phyloP scores from a whole-genome alignment of 2,329 filamentous ascomycete species.

The Thelonectria discophora region DNA sequence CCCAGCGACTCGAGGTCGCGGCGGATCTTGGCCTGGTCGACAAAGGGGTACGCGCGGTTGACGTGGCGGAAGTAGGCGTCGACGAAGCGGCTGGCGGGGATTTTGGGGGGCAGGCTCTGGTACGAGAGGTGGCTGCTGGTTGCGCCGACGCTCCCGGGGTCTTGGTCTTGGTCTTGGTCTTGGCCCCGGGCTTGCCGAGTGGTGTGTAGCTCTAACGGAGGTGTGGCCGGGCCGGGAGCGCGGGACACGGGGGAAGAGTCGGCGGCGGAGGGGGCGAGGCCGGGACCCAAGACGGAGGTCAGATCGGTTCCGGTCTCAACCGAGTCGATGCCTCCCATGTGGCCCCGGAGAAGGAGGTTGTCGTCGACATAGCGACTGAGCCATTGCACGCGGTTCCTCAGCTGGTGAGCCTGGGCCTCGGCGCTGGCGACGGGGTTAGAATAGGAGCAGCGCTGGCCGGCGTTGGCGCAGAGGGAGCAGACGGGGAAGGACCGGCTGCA shows the following conservation, averaged over 20 bases:
- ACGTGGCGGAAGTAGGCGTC: slow-evolving; percentile 58
- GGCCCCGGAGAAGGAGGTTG: slow-evolving; percentile 37
- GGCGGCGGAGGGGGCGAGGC: slow-evolving; percentile 10
- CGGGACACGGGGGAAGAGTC: slow-evolving; percentile 28
- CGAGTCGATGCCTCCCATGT: slow-evolving; percentile 42
- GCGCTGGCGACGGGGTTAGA: slow-evolving; percentile 46
- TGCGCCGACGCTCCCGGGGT: slow-evolving; percentile 34
- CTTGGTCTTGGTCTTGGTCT: slow-evolving; percentile 31
- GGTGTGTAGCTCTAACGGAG: slow-evolving; percentile 24
- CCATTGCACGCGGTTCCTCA: slow-evolving; percentile 54
- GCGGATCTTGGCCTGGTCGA: slow-evolving; percentile 49
- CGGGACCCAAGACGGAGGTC: slow-evolving; percentile 14
- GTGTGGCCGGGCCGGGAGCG: slow-evolving; percentile 26
- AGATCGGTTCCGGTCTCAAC: slow-evolving; percentile 51
- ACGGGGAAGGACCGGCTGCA: slow-evolving; percentile 53
- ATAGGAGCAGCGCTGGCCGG: slow-evolving; percentile 51
- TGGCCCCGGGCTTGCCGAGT: slow-evolving; percentile 1
- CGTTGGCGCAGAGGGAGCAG: slow-evolving; percentile 51
- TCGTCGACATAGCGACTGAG: slow-evolving; percentile 50
- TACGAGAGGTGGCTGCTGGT: slow-evolving; percentile 28
- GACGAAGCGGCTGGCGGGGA: slow-evolving; percentile 47
- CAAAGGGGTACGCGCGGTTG: slow-evolving; percentile 56
- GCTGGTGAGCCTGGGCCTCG: slow-evolving; percentile 46
- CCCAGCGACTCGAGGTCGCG: slow-evolving; percentile 46
- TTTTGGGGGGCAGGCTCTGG: slow-evolving; percentile 35